Base-by-base conservation (phyloP, 2,329 filamentous ascomycete species). In the Daldinia sp. region DNA sequence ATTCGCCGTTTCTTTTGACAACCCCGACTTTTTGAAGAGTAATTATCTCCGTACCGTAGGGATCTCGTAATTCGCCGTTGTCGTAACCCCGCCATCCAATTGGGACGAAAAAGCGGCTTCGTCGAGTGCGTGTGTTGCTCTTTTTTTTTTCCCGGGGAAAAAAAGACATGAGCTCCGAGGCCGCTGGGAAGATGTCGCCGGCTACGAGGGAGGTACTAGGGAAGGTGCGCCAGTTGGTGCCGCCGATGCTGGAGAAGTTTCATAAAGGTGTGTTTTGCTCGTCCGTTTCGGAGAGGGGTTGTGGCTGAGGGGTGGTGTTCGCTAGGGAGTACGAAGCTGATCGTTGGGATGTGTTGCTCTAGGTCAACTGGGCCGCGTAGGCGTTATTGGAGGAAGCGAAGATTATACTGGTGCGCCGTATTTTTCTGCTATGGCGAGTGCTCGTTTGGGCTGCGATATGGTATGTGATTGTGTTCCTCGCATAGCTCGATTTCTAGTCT, bases 361-460 rank as follows among this genome's bases (percentile, higher is more conserved):
- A 96, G 94, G 95, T 62, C 94, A 98, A 78, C 84, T 97, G 68
- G 95, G 95, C 4, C 87, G 95, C 57, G 88, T 99, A 54, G 95
- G 89, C 53, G 95, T 99, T 61, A 95, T 99, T 68, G 95, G 95
- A 52, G 95, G 95, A 37, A 96, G 93, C 74, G 89, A 94, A 76
- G 94, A 98, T 78, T 99, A 98, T 77, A 97, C 95, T 1, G 95
- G 95, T 34, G 95, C 95, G 61, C 95, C 95, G 10, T 99, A 97
- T 80, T 99, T 99, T 80, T 97, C 94, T 17, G 94, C 94, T 68
- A 97, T 97, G 88, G 95, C 95, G 10, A 97, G 93, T 68, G 95
- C 95, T 47, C 88, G 91, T 73, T 80, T 98, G 60, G 95, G 94
- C 3, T 93, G 90, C 73, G 93, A 97, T 74, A 92, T 97, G 92